phyloP scores from a whole-genome alignment of 2,329 filamentous ascomycete genomes.

The Passalora sequoiae region DNA sequence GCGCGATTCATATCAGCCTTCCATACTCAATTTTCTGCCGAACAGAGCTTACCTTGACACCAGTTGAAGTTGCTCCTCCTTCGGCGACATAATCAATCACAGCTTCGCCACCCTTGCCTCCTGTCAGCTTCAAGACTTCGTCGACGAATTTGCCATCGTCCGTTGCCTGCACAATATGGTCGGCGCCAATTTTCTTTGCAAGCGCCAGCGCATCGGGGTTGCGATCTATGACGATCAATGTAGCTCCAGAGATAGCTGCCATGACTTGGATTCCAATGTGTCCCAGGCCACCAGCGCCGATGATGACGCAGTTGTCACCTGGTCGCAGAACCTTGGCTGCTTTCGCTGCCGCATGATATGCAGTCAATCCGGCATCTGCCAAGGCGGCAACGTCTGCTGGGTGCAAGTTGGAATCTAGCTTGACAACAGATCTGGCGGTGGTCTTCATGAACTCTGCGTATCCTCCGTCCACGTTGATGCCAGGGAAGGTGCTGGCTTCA shows the following conservation, averaged over 20 bases:
- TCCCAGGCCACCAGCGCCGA: slow-evolving; percentile 25
- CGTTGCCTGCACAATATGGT: slow-evolving; percentile 19
- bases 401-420: slow-evolving; percentile 24
- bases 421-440: slow-evolving; percentile 26
- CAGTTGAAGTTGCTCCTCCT: slow-evolving; percentile 23
- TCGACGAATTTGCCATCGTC: slow-evolving; percentile 23
- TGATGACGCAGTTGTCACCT: slow-evolving; percentile 24
- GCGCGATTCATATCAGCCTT: too few species aligned
- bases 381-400: slow-evolving; percentile 26
- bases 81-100: slow-evolving; percentile 27
- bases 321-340: slow-evolving; percentile 23
- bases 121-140: slow-evolving; percentile 22
- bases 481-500: slow-evolving; percentile 22
- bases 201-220: slow-evolving; percentile 23
- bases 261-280: slow-evolving; percentile 27
- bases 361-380: slow-evolving; percentile 26
- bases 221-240: slow-evolving; percentile 24
- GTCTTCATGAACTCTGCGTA: slow-evolving; percentile 27
- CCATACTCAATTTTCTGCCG: too few species aligned
- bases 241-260: slow-evolving; percentile 25
- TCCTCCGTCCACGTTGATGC: slow-evolving; percentile 26
- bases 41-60: too few species aligned
- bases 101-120: slow-evolving; percentile 24
- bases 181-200: slow-evolving; percentile 25
- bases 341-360: slow-evolving; percentile 25